These are phyloP conservation scores for Colletotrichum sojae DNA, from an alignment of 2,329 filamentous ascomycete genomes.

Conservation along the genomic window DNA sequence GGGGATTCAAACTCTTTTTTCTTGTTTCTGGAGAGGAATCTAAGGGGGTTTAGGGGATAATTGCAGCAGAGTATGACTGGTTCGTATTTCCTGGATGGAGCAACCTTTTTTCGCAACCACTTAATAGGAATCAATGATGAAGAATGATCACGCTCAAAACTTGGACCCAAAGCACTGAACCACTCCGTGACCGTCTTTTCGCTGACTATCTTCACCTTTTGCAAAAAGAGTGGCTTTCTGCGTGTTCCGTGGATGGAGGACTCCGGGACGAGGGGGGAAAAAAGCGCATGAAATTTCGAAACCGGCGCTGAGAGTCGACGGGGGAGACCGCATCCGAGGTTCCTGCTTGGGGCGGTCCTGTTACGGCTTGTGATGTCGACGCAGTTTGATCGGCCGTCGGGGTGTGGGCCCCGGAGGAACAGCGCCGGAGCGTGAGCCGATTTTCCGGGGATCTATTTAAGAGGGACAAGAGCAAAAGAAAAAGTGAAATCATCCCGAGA, in stretches of 20 bases:
- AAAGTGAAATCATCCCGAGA: too few species aligned
- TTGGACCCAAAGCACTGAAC: not conserved
- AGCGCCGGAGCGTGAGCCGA: not conserved
- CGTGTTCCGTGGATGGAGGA: too few species aligned
- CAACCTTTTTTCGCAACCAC: conserved; percentile 39
- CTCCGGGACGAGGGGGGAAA: too few species aligned
- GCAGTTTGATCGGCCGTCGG: conserved; percentile 26
- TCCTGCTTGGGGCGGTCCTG: not conserved
- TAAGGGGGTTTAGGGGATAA: conserved; percentile 35
- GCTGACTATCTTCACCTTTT: too few species aligned
- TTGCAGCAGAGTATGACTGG: conserved; percentile 59
- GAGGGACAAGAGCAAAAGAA: too few species aligned
- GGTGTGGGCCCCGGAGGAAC: not conserved
- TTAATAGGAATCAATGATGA: conserved; percentile 46
- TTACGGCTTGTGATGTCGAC: conserved; percentile 12
- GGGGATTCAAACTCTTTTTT: conserved; percentile 21
- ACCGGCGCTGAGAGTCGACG: not conserved
- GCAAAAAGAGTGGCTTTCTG: too few species aligned
- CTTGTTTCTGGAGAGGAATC: conserved; percentile 6
- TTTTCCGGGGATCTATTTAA: too few species aligned
- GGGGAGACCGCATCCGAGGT: not conserved
- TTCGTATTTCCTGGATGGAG: conserved; percentile 63
- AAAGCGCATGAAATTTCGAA: not conserved
- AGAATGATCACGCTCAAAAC: conserved; percentile 32
- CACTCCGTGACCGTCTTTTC: not conserved